Conservation (phyloP, 805 yeast genomes). For the Candida suzukii region DNA sequence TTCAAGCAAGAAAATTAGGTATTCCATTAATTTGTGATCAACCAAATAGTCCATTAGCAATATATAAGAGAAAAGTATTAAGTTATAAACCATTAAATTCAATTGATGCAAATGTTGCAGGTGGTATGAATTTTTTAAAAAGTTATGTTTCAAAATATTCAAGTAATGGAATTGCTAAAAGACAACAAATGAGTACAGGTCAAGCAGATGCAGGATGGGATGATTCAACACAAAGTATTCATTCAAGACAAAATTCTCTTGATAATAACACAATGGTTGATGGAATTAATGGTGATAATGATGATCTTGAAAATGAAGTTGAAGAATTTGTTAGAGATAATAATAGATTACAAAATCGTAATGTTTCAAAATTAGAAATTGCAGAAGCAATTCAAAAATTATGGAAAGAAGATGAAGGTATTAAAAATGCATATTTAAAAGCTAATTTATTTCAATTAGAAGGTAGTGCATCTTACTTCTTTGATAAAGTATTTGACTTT, state of each 20-base stretch:
- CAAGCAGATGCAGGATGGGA: conserved; percentile 21
- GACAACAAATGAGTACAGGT: conserved; percentile 49
- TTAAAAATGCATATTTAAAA: conserved; percentile 46
- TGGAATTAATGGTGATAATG: conserved; percentile 4
- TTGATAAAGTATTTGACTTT: conserved; percentile 63
- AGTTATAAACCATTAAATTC: conserved; percentile 52
- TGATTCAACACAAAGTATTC: conserved; percentile 26
- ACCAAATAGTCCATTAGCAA: conserved; percentile 38
- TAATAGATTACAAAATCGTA: not conserved
- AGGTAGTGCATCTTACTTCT: conserved; percentile 74
- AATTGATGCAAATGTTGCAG: conserved; percentile 60
- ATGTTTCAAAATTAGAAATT: conserved; percentile 37
- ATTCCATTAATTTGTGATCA: conserved; percentile 62
- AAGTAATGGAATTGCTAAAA: conserved; percentile 42
- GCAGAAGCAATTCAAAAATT: conserved; percentile 63
- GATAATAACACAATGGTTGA: conserved; percentile 38
- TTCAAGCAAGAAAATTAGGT: conserved; percentile 64
- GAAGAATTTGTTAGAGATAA: not conserved
- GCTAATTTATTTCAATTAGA: conserved; percentile 82
- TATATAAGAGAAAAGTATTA: conserved; percentile 42
- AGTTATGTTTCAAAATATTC: conserved; percentile 59
- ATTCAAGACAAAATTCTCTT: conserved; percentile 37
- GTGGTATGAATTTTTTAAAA: conserved; percentile 55
- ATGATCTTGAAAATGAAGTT: conserved; percentile 3
- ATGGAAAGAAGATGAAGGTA: conserved; percentile 70